Base-by-base conservation (phyloP, 768 basidiomycete species). In the Solioccasus polychromus region DNA sequence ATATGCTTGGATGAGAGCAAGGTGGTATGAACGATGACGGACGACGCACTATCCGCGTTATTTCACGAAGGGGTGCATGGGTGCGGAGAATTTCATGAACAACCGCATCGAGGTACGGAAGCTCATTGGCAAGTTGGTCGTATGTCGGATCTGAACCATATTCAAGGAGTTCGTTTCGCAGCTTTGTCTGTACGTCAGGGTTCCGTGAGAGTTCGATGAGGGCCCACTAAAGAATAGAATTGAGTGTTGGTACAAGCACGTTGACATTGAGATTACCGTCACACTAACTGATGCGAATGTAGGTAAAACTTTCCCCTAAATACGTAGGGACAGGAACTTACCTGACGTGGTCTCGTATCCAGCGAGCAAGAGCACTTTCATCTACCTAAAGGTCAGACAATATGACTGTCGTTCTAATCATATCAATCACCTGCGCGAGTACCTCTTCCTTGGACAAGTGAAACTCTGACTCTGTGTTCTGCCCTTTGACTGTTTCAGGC, bases 91-190 rank as follows among this genome's bases (percentile, higher is more conserved):
- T 63, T 53, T 78, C 78, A 32, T 71, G 71, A 1, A 72, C 69
- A 4, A 77, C 67, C 0, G 76, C 74, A 51, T 82, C 79, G 5
- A 83, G 74, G 54, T 77, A 82, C 0, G 79, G 80, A 6, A 84
- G 60, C 18, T 47, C 66, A 9, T 70, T 71, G 3, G 64, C 68
- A 5, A 83, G 68, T 45, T 80, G 75, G 29, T 81, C 79, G 60
- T 73, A 80, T 0, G 71, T 74, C 15, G 79, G 79, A 54, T 83
- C 80, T 6, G 44, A 43, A 15, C 55, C 62, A 2, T 69, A 60
- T 5, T 64, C 51, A 8, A 84, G 64, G 3, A 84, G 63, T 43
- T 84, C 80, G 8, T 71, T 61, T 34, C 79, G 73, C 10, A 83
- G 61, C 36, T 68, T 74, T 8, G 60, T 51, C 57, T 83, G 82